phyloP scores from a whole-genome alignment of 192 early-diverging fungal genomes.

The Coemansia sp. region DNA sequence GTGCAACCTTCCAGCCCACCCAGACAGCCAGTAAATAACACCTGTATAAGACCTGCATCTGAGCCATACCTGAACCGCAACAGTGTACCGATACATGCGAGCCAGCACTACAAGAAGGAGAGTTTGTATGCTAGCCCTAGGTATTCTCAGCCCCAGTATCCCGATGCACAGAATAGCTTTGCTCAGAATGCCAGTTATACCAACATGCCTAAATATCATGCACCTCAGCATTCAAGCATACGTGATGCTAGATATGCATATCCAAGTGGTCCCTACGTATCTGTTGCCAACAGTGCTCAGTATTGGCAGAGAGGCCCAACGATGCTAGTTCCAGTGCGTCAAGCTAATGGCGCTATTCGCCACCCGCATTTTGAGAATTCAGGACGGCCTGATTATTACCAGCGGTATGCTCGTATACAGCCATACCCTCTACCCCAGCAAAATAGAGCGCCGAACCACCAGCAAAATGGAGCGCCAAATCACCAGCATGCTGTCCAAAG shows the following conservation, averaged over 20 bases:
- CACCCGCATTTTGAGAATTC: background rate
- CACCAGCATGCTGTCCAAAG: no score
- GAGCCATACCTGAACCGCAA: no score
- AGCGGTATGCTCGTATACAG: no score
- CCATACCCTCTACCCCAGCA: no score
- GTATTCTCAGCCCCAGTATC: background rate
- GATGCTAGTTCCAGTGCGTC: background rate
- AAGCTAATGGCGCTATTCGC: background rate
- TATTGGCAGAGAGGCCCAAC: background rate
- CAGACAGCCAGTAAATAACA: no score
- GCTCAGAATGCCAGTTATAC: background rate
- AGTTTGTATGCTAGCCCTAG: background rate
- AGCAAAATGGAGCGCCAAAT: no score
- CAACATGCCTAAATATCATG: background rate
- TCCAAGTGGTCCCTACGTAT: background rate
- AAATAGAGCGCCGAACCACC: no score
- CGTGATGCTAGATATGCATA: background rate
- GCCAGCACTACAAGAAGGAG: background rate
- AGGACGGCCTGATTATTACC: no score
- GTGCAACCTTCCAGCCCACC: no score
- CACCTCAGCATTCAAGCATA: background rate
- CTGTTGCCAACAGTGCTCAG: background rate
- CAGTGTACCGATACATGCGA: background rate
- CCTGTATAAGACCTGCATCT: no score
- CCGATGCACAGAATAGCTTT: background rate